phyloP scores from a whole-genome alignment of 208 protist genomes.

The Angomonas ambiguus region DNA sequence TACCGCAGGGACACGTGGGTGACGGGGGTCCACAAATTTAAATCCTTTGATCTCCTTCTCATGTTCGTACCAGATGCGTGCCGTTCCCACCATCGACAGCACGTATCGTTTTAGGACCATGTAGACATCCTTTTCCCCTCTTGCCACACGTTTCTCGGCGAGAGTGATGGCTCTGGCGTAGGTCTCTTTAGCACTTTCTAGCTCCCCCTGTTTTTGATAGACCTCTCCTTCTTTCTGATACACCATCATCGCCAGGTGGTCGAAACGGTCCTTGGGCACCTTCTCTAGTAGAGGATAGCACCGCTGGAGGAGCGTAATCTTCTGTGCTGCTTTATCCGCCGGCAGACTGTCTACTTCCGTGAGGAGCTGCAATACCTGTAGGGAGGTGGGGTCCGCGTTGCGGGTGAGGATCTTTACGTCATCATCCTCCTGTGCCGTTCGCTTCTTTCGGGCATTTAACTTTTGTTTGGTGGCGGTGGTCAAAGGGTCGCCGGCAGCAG shows the following conservation, averaged over 20 bases:
- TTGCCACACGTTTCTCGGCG: conserved; percentile 71
- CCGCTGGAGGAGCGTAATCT: conserved; percentile 43
- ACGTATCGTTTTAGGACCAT: conserved; percentile 84
- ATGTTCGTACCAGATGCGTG: conserved; percentile 78
- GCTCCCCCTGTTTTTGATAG: conserved; percentile 45
- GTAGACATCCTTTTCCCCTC: conserved; percentile 72
- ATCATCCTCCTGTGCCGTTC: conserved; percentile 21
- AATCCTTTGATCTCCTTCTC: conserved; percentile 70
- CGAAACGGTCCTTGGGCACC: conserved; percentile 49
- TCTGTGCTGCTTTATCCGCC: conserved; percentile 26
- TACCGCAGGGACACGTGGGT: conserved; percentile 23
- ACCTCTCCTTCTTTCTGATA: conserved; percentile 78
- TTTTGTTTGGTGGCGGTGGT: background rate
- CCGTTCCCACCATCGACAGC: conserved; percentile 71
- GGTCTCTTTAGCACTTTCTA: conserved; percentile 50
- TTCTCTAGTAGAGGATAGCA: conserved; percentile 67
- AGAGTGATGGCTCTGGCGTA: conserved; percentile 75
- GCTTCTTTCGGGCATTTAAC: background rate
- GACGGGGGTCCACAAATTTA: conserved; percentile 34
- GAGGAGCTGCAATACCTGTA: conserved; percentile 57
- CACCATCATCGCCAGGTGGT: conserved; percentile 69
- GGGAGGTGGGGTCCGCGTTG: conserved; percentile 47
- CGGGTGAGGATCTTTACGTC: conserved; percentile 31
- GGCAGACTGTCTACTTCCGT: conserved; percentile 52
- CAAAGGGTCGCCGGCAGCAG: background rate